Conservation (phyloP, 2,329 filamentous ascomycete genomes). For the Phialocephala sp. region DNA sequence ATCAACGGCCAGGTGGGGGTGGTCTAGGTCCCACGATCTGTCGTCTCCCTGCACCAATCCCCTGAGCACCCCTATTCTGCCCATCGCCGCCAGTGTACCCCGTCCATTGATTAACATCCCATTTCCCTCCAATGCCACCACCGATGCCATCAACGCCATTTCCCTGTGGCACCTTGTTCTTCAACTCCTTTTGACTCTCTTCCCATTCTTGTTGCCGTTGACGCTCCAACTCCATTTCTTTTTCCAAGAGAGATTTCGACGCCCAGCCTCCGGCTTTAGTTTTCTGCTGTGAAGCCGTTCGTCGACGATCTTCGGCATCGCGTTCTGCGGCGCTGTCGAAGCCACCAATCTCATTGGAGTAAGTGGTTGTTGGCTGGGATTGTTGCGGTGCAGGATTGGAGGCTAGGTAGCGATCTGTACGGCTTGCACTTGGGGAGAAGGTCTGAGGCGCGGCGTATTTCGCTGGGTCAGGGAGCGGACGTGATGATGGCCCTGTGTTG, state of each 20-base stretch:
- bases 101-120: conserved; percentile 64
- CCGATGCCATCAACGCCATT: conserved; percentile 65
- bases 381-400: conserved; percentile 52
- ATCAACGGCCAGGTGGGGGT: conserved; percentile 50
- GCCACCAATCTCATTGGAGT: conserved; percentile 48
- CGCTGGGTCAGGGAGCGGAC: conserved; percentile 47
- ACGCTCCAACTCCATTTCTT: conserved; percentile 65
- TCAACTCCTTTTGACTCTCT: conserved; percentile 67
- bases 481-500: conserved; percentile 41
- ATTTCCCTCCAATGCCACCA: conserved; percentile 69
- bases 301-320: conserved; percentile 55
- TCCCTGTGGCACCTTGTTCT: conserved; percentile 53
- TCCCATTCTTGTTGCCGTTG: conserved; percentile 72
- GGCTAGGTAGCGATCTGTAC: conserved; percentile 56
- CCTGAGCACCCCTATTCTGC: conserved; percentile 69
- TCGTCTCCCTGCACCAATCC: conserved; percentile 72
- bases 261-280: conserved; percentile 60
- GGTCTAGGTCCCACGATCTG: conserved; percentile 83
- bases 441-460: conserved; percentile 37
- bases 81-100: conserved; percentile 78
- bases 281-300: conserved; percentile 53
- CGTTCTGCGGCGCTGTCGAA: conserved; percentile 51
- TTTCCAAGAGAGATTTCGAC: conserved; percentile 59
- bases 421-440: conserved; percentile 41
- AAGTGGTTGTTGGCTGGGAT: conserved; percentile 44